Evolutionary conservation across 306 rosid genomes (phyloP).

Genomic region (Medicago lupulina): DNA sequence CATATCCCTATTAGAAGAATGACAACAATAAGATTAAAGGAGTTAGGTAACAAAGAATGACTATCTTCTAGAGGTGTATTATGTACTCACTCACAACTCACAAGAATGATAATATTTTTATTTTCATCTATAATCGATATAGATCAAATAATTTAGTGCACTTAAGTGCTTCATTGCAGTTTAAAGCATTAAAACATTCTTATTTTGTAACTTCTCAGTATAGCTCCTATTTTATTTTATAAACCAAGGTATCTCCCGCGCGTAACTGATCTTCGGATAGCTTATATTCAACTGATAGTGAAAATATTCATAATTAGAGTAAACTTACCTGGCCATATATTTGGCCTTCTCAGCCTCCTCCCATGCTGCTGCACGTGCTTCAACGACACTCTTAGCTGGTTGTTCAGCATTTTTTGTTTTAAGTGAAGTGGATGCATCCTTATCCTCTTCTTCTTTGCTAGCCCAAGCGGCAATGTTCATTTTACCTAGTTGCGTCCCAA

Average conservation of each 20-base stretch:
- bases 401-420: constrained; percentile 57
- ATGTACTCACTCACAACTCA: neutral
- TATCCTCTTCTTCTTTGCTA: constrained; percentile 92
- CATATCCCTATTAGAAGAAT: constrained; percentile 27
- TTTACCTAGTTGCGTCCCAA: constrained; percentile 93
- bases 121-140: neutral
- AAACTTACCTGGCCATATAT: constrained; percentile 80
- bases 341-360: constrained; percentile 97
- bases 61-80: constrained; percentile 3
- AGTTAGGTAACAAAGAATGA: neutral
- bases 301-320: neutral
- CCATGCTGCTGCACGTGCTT: constrained; percentile 94
- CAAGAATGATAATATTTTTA: no score
- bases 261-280: no score
- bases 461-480: constrained; percentile 99
- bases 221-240: no score
- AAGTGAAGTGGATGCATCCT: constrained; percentile 79
- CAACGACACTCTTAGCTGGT: constrained; percentile 55
- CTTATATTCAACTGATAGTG: neutral
- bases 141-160: neutral
- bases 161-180: neutral
- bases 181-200: neutral
- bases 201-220: neutral
- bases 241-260: no score
- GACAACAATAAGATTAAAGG: neutral